Base-by-base conservation (phyloP, 2,329 filamentous ascomycete genomes). In the Penicillium sclerotigenum region DNA sequence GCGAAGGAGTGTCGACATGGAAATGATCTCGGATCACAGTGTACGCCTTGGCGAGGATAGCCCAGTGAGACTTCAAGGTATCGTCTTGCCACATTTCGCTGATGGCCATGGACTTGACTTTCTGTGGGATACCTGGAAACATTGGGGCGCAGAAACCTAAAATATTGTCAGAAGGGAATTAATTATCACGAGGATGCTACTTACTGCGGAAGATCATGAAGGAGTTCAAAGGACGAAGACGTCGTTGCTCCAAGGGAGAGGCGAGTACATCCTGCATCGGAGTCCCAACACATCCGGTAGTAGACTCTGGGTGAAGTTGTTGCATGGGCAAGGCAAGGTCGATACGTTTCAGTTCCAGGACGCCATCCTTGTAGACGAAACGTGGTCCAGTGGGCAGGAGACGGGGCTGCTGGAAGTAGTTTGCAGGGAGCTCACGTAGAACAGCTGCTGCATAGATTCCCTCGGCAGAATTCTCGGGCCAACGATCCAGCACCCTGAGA, bases 31-130 rank as follows among this genome's bases (percentile, higher is more conserved):
- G 77, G 46, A 82, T 73, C 57, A 77, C 75, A 31, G 81, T 83
- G 73, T 82, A 84, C 18, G 81, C 79, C 64, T 81, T 82, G 46
- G 80, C 79, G 55, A 83, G 68, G 57, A 84, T 70, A 46, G 74
- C 74, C 80, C 81, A 83, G 61, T 81, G 77, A 57, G 75, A 73
- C 62, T 80, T 77, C 71, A 77, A 78, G 45, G 72, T 73, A 59
- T 84, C 81, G 34, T 72, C 69, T 47, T 75, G 68, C 82, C 81
- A 84, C 57, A 83, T 71, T 29, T 68, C 65, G 22, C 73, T 77
- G 57, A 84, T 68, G 58, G 78, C 73, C 14, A 75, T 76, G 38
- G 81, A 84, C 52, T 80, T 79, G 38, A 74, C 72, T 71, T 83
- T 83, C 71, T 84, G 82, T 36, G 77, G 76, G 47, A 74, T 67